These are phyloP conservation scores for Parietichytrium sp. DNA, from an alignment of 108 stramenopile genomes.

Conservation along the genomic window DNA sequence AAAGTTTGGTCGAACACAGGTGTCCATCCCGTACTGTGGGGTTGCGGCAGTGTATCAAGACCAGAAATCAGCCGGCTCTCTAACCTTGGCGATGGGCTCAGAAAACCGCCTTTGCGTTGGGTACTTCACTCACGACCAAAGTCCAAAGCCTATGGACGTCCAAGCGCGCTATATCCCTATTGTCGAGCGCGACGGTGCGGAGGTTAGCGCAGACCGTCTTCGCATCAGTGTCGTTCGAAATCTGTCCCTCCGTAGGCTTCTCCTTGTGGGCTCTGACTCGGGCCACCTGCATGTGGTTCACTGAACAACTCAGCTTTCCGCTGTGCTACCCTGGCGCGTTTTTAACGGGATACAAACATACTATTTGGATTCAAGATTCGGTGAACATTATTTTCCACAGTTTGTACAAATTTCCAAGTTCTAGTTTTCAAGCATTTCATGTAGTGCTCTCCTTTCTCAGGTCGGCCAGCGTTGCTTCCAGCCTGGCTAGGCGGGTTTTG, in stretches of 20 bases:
- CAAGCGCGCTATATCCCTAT: neutral
- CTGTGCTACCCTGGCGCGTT: too few relatives aligned
- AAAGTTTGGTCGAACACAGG: neutral
- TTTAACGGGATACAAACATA: too few relatives aligned
- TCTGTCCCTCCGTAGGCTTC: neutral
- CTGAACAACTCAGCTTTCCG: too few relatives aligned
- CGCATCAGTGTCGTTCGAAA: neutral
- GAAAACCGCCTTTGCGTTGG: slow-evolving; percentile 8
- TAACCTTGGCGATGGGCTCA: neutral
- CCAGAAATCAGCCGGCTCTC: neutral
- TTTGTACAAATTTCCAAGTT: neutral
- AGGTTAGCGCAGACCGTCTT: neutral
- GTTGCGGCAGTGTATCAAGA: neutral
- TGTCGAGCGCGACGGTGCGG: neutral
- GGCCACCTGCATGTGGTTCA: neutral
- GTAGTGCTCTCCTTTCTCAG: neutral
- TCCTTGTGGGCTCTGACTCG: neutral
- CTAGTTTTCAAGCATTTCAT: neutral
- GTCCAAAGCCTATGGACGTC: neutral
- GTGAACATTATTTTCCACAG: neutral
- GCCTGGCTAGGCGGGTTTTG: neutral
- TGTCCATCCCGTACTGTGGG: neutral
- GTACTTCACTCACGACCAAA: neutral
- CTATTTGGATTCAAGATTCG: neutral
- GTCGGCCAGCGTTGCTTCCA: neutral